Evolutionary conservation across 2,329 filamentous ascomycete species (phyloP).

Genomic region (Hypoxylon sp.): DNA sequence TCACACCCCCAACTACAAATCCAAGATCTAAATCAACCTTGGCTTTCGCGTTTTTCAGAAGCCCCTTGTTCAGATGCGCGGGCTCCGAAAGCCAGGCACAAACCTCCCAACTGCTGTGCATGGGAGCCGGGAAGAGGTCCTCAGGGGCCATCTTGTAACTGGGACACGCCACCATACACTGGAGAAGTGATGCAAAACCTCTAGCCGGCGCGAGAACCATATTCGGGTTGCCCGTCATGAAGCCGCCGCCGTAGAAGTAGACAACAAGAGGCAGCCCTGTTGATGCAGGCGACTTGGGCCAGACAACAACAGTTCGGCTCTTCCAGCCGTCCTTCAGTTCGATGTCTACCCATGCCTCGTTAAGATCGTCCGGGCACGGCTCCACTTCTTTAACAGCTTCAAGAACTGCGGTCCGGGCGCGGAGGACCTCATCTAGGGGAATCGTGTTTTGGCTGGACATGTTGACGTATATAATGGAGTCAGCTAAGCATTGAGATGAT

Average conservation of each 20-base stretch:
- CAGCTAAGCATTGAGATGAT: background rate
- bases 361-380: conserved; percentile 1
- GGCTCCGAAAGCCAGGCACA: conserved; percentile 3
- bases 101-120: conserved; percentile 3
- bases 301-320: background rate
- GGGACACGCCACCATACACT: conserved; percentile 2
- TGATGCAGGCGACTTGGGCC: background rate
- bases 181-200: background rate
- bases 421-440: background rate
- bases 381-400: background rate
- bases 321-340: background rate
- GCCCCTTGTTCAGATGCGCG: background rate
- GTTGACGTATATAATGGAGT: background rate
- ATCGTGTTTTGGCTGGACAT: background rate
- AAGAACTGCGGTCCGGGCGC: background rate
- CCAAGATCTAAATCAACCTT: background rate
- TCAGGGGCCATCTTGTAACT: background rate
- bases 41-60: background rate
- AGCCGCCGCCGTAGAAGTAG: conserved; percentile 5
- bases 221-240: background rate
- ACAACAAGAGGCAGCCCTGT: background rate
- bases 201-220: background rate
- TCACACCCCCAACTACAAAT: conserved; percentile 2
- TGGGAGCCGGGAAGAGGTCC: background rate
- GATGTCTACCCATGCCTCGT: conserved; percentile 6